Base-by-base conservation (phyloP, 805 yeast genomes). In the Cyberlindnera lachancei region DNA sequence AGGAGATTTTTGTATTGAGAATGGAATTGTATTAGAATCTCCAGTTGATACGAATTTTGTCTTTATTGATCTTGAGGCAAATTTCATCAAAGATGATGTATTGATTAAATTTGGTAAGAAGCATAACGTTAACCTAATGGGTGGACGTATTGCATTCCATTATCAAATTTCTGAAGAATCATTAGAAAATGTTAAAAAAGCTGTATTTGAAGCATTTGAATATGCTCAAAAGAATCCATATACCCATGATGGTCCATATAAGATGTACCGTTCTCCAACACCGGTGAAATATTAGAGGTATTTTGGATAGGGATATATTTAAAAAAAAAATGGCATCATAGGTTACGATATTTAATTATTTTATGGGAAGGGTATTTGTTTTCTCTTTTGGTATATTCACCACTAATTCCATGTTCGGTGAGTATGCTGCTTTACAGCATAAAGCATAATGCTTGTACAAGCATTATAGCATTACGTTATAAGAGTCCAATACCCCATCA, bases 11-110 rank as follows among this genome's bases (percentile, higher is more conserved):
- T 75, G 83, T 48, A 46, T 53, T 27, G 54, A 58, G 23, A 48
- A 73, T 29, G 79, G 77, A 9, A 70, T 82, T 35, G 56, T 63
- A 18, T 59, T 83, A 38, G 79, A 73, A 49, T 64, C 72, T n/a
- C 95, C 96, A 3, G 80, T 76, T 4, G 77, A 87, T 40, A 81
- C 95, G 10, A 86, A 79, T 53, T 85, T 88, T 56, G 87, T 88
- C 26, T 84, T 84, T 49, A 48, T 84, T 32, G 90, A 87, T 52
- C 57, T 74, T 17, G 42, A 45, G 23, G 41, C 43, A 11, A 41
- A 44, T 30, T 63, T 63, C 31, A 70, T 86, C 56, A 73, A 79
- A 50, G 74, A 78, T 18, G 68, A 58, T 14, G 63, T 64, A 19
- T 58, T 84, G 36, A 65, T 64, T 17, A 66, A 68, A 43, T 58